Evolutionary conservation across 1,284 basidiomycete species (phyloP).

Genomic region (Heliocybe sulcata): DNA sequence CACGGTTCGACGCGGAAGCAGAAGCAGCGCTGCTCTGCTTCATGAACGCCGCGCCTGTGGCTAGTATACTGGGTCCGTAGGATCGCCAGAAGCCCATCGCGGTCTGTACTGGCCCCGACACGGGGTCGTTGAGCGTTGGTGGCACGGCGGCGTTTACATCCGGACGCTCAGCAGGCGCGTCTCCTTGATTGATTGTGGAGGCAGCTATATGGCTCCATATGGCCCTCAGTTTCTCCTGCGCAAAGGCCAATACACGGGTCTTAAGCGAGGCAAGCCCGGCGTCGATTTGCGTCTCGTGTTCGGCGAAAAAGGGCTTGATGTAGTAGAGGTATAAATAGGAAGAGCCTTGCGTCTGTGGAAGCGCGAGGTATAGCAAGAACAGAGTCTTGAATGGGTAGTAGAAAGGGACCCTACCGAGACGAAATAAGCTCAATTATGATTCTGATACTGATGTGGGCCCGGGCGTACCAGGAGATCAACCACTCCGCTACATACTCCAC

Average conservation of each 20-base stretch:
- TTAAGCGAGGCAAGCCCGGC: slow-evolving; percentile 58
- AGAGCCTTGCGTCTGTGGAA: slow-evolving; percentile 85
- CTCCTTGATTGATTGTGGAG: slow-evolving; percentile 33
- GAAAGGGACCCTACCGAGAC: slow-evolving; percentile 67
- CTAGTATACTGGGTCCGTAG: slow-evolving; percentile 69
- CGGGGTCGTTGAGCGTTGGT: slow-evolving; percentile 44
- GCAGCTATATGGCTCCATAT: slow-evolving; percentile 55
- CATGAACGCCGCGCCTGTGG: slow-evolving; percentile 53
- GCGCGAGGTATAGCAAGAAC: slow-evolving; percentile 81
- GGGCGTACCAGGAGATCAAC: slow-evolving; percentile 68
- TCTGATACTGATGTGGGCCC: slow-evolving; percentile 4
- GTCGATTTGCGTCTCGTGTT: slow-evolving; percentile 79
- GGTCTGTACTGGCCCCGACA: slow-evolving; percentile 57
- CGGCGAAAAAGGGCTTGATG: slow-evolving; percentile 72
- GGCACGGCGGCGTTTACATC: slow-evolving; percentile 28
- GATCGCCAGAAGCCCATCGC: slow-evolving; percentile 60
- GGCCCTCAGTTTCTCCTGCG: slow-evolving; percentile 55
- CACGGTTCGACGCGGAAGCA: slow-evolving; percentile 12
- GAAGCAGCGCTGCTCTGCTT: slow-evolving; percentile 27
- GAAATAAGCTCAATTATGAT: not conserved
- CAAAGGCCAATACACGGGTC: slow-evolving; percentile 48
- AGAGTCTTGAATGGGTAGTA: slow-evolving; percentile 82
- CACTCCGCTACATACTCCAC: slow-evolving; percentile 78
- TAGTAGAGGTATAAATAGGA: slow-evolving; percentile 74
- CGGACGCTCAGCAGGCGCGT: slow-evolving; percentile 12